Base-by-base conservation (phyloP, 345 rosid species). In the Cardamine chenopodiifolia region DNA sequence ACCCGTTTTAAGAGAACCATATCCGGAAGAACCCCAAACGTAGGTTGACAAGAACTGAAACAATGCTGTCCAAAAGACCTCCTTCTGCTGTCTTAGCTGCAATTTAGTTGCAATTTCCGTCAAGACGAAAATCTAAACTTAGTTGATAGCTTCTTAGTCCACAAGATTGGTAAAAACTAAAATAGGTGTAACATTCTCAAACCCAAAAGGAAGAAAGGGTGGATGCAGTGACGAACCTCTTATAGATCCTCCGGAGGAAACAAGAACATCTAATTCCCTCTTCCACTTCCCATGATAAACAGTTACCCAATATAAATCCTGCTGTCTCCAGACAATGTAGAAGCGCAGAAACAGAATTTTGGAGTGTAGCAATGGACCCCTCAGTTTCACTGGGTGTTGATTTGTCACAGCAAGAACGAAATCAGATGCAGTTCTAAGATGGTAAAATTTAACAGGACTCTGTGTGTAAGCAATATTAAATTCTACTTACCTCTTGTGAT, bases 51-150 rank as follows among this genome's bases (percentile, higher is more conserved):
- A 80, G 67, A 92, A 90, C 81, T 92, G 80, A 79, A 86, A 78
- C 90, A 86, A 50, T 95, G 97, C 59, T 62, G 80, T 28, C 91
- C 88, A 71, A 86, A 86, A 92, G 37, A 79, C 78, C 35, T 86
- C 91, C 63, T 87, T 89, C 71, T 95, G 97, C 85, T 95, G 96
- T 79, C 90, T 79, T 74, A 92, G 71, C 99, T 95, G 92, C 81
- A 72, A 58, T 55, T 29, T 42, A 29, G 8, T 40, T 25, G 15
- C n/a, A 67, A 22, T 25, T 13, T 13, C 61, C 31, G 12, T 59
- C 14, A 37, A 25, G 42, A 62, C 61, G 8, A 19, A 39, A 6
- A 15, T 26, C 45, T 37, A 18, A 62, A 34, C 53, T 53, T 28
- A 19, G 62, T 37, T 19, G 52, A 26, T 25, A 49, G 62, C 45